phyloP scores from a whole-genome alignment of 2,329 filamentous ascomycete genomes.

The Torrubiella hemipterigena region DNA sequence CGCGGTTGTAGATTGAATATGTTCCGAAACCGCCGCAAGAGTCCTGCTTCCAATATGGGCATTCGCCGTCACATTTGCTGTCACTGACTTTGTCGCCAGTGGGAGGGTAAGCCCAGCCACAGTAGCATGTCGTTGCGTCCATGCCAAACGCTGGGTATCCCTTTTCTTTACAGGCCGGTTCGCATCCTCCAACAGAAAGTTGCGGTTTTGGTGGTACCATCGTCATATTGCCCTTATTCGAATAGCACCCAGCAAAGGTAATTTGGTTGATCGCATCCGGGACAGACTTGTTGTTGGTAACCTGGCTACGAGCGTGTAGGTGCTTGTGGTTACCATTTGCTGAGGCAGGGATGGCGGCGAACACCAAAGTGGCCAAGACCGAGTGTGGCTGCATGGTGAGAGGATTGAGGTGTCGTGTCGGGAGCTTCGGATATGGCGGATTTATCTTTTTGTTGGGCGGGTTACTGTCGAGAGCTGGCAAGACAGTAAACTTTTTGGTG shows the following conservation, averaged over 20 bases:
- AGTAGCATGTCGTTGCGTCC: slow-evolving; percentile 55
- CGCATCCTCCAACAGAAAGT: slow-evolving; percentile 29
- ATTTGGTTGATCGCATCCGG: too few species aligned
- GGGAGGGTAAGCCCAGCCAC: slow-evolving; percentile 58
- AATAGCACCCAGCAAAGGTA: slow-evolving; percentile 37
- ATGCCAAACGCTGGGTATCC: slow-evolving; percentile 50
- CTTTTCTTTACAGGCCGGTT: slow-evolving; percentile 23
- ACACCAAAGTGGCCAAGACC: too few species aligned
- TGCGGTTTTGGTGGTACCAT: slow-evolving; percentile 8
- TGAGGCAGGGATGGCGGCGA: slow-evolving; percentile 8
- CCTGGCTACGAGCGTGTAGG: not conserved
- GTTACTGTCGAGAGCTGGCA: too few species aligned
- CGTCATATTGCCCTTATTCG: slow-evolving; percentile 26
- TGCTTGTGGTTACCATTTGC: not conserved
- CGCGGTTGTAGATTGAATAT: slow-evolving; percentile 40
- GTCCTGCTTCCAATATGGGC: slow-evolving; percentile 48
- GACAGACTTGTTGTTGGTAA: too few species aligned
- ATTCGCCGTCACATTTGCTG: slow-evolving; percentile 50
- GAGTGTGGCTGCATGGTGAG: too few species aligned
- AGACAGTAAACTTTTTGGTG: too few species aligned
- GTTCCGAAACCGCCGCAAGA: slow-evolving; percentile 40
- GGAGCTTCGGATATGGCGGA: too few species aligned
- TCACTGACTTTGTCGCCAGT: slow-evolving; percentile 39
- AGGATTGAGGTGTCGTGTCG: too few species aligned
- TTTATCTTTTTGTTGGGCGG: too few species aligned